Conservation (phyloP, 73 alveolate species). For the Paramecium caudatum region DNA sequence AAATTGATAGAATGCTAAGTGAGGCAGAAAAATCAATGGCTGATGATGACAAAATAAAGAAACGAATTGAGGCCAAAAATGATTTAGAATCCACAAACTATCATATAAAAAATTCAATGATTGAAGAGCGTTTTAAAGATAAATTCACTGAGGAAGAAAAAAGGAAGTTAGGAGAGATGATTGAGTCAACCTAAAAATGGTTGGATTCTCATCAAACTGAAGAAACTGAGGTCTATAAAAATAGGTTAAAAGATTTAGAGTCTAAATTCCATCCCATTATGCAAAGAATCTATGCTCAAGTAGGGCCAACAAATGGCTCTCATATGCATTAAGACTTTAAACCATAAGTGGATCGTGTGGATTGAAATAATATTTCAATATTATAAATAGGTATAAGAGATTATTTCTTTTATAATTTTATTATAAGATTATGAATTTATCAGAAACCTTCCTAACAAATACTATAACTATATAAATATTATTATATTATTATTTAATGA, state of each 20-base stretch:
- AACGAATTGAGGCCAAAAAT: conserved; percentile 81
- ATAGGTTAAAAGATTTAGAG: conserved; percentile 85
- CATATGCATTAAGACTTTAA: conserved; percentile 59
- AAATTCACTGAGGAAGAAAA: conserved; percentile 53
- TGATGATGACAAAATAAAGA: conserved; percentile 76
- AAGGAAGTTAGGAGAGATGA: background rate
- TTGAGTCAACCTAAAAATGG: conserved; percentile 61
- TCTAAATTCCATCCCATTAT: conserved; percentile 92
- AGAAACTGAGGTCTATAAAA: conserved; percentile 69
- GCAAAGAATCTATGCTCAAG: conserved; percentile 85
- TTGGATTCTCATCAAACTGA: conserved; percentile 51
- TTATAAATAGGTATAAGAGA: too few relatives aligned
- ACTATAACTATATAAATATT: too few relatives aligned
- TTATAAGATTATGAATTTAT: too few relatives aligned
- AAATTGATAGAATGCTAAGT: conserved; percentile 79
- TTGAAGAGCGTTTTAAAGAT: conserved; percentile 81
- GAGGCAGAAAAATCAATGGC: conserved; percentile 81
- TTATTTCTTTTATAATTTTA: too few relatives aligned
- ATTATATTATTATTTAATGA: conserved; percentile 54
- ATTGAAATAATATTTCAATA: too few relatives aligned
- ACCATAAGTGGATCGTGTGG: conserved; percentile 27
- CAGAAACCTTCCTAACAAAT: too few relatives aligned
- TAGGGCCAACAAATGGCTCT: conserved; percentile 84
- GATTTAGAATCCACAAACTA: conserved; percentile 77
- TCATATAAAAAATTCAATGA: conserved; percentile 79